Conservation (phyloP, 192 early-diverging fungal species). For the Gamsiella multidivaricata region DNA sequence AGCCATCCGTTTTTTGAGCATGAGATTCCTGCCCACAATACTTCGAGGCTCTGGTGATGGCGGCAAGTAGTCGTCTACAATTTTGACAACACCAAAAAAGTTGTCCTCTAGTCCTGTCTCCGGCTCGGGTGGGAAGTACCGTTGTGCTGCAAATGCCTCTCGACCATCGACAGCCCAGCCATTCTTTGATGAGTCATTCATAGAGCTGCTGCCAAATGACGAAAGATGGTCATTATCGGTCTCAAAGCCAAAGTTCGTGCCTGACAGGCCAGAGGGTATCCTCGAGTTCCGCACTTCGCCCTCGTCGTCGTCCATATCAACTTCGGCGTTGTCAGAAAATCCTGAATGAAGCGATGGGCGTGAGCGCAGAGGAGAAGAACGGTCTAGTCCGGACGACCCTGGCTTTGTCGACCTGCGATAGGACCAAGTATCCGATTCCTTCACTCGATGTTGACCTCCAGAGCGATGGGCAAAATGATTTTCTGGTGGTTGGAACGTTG, state of each 20-base stretch:
- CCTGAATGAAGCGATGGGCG: not conserved
- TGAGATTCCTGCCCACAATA: conserved; percentile 38
- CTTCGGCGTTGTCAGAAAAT: conserved; percentile 8
- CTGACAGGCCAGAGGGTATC: too few relatives aligned
- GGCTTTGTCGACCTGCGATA: not conserved
- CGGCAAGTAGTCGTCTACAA: conserved; percentile 49
- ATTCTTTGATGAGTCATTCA: not conserved
- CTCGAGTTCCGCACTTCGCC: too few relatives aligned
- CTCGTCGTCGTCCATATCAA: conserved; percentile 31
- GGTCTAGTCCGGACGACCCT: not conserved
- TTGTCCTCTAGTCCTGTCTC: conserved; percentile 53
- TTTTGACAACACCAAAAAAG: conserved; percentile 54
- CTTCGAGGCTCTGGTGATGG: conserved; percentile 22
- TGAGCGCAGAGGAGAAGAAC: not conserved
- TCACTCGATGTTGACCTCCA: not conserved
- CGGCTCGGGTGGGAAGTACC: conserved; percentile 42
- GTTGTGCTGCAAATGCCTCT: conserved; percentile 32
- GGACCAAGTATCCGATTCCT: conserved; percentile 19
- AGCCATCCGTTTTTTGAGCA: conserved; percentile 48
- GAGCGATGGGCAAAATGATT: conserved; percentile 48
- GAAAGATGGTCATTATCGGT: not conserved
- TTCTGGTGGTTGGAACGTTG: conserved; percentile 45
- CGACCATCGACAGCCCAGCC: conserved; percentile 1
- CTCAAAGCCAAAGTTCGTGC: not conserved
- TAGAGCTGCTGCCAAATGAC: conserved; percentile 1